Base-by-base conservation (phyloP, 257 asterid genomes). In the Handroanthus guayacan region DNA sequence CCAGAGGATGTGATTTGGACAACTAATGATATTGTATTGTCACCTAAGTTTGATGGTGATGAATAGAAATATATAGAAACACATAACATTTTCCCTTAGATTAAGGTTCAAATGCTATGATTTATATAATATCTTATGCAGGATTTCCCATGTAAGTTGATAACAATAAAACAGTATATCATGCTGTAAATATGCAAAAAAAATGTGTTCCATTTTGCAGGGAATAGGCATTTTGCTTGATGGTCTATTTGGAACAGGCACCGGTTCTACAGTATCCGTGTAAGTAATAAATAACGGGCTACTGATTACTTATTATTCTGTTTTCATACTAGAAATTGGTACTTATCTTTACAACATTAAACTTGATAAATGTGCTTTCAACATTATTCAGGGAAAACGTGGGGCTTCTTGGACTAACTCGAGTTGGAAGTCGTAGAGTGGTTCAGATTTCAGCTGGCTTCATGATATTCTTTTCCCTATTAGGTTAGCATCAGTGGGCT, bases 381-480 rank as follows among this genome's bases (percentile, higher is more conserved):
- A 37, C 67, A 31, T 65, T 70, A 83, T 86, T 75, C 90, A 95
- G 99, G 85, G 99, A 95, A 84, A 95, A 95, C 65, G 92, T 95
- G 70, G 99, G 99, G 48, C 98, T 95, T 72, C 97, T 95, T 63
- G 99, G 99, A 69, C 93, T 95, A 60, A 95, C 99, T 62, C 94
- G 98, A 78, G 99, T 95, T 36, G 99, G 99, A 80, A 95, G 99
- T 72, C 97, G 99, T 14, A 84, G 99, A 85, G 99, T 95, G 63
- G 96, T 95, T 81, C 99, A 95, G 81, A 83, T 95, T 75, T 93
- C 99, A 20, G 91, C 99, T 47, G 99, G 91, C 72, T 95, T 95
- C 89, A 95, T 95, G 99, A 95, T 95, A 69, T 95, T 95, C 87
- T 95, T 95, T 73, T 87, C 99, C 75, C 89, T 95, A 78, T 83